These are phyloP conservation scores for Cryptosporidium andersoni DNA, from an alignment of 169 alveolate genomes.

Conservation along the genomic window DNA sequence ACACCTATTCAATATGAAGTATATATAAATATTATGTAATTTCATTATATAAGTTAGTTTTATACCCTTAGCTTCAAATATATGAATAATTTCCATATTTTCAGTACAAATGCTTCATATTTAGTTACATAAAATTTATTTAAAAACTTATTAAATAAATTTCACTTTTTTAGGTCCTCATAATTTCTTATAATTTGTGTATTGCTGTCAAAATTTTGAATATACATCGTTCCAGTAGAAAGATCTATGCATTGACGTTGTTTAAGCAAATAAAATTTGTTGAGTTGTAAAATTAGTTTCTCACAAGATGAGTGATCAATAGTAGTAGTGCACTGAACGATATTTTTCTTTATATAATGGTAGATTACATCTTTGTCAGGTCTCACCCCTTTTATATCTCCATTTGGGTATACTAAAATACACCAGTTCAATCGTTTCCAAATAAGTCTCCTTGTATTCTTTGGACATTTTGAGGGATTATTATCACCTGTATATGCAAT, in stretches of 20 bases:
- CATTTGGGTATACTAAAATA: constrained; percentile 53
- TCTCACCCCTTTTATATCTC: constrained; percentile 52
- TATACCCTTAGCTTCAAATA: background rate
- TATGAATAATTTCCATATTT: no score
- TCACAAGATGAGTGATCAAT: constrained; percentile 6
- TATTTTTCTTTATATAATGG: constrained; percentile 49
- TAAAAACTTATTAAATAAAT: no score
- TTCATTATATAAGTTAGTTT: background rate
- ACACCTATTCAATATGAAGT: no score
- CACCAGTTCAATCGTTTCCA: constrained; percentile 68
- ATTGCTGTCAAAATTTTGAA: constrained; percentile 29
- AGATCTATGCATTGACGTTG: constrained; percentile 62
- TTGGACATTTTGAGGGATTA: constrained; percentile 16
- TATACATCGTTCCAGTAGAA: constrained; percentile 41
- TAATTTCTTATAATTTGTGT: constrained; percentile 32
- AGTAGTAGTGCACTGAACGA: constrained; percentile 32
- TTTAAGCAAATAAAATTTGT: constrained; percentile 37
- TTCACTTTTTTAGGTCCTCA: no score
- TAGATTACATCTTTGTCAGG: constrained; percentile 43
- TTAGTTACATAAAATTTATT: no score
- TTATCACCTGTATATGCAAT: constrained; percentile 39
- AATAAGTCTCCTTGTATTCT: constrained; percentile 41
- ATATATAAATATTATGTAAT: no score
- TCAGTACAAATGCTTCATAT: no score
- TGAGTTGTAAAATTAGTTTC: constrained; percentile 11